phyloP scores from a whole-genome alignment of 306 rosid genomes.

The Cucurbita argyrosperma region DNA sequence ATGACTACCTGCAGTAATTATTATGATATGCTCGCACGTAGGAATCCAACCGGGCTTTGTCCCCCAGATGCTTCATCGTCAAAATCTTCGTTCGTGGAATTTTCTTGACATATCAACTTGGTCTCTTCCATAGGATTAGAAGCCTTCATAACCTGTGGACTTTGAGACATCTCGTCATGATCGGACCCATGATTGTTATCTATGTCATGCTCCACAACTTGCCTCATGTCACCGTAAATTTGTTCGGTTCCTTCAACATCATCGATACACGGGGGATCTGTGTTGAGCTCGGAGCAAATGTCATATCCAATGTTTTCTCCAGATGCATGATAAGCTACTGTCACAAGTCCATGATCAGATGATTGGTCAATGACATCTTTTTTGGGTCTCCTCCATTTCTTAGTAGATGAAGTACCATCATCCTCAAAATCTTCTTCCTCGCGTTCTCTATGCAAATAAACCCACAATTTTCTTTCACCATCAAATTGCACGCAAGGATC shows the following conservation, averaged over 20 bases:
- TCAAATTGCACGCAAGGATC: slow-evolving; percentile 99
- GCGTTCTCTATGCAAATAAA: slow-evolving; percentile 92
- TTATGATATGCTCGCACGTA: slow-evolving; percentile 55
- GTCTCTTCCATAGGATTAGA: slow-evolving; percentile 36
- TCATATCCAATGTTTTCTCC: slow-evolving; percentile 65
- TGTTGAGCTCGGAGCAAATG: slow-evolving; percentile 77
- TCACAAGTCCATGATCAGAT: slow-evolving; percentile 66
- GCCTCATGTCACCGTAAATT: slow-evolving; percentile 31
- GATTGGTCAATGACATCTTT: slow-evolving; percentile 69
- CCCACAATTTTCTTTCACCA: slow-evolving; percentile 95
- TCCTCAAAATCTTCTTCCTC: slow-evolving; percentile 99
- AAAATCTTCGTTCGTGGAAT: slow-evolving; percentile 80
- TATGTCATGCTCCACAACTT: slow-evolving; percentile 33
- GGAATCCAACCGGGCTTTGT: slow-evolving; percentile 55
- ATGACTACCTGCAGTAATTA: slow-evolving; percentile 50
- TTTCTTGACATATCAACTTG: slow-evolving; percentile 77
- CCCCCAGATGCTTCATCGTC: slow-evolving; percentile 69
- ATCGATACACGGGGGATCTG: slow-evolving; percentile 48
- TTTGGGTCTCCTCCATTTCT: slow-evolving; percentile 99
- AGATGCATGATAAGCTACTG: slow-evolving; percentile 51
- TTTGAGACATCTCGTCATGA: slow-evolving; percentile 36
- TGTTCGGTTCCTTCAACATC: slow-evolving; percentile 54
- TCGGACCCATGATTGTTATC: slow-evolving; percentile 41
- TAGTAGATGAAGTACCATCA: slow-evolving; percentile 97
- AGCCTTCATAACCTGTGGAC: slow-evolving; percentile 46